Conservation (phyloP, 345 rosid genomes). For the Dovyalis caffra region DNA sequence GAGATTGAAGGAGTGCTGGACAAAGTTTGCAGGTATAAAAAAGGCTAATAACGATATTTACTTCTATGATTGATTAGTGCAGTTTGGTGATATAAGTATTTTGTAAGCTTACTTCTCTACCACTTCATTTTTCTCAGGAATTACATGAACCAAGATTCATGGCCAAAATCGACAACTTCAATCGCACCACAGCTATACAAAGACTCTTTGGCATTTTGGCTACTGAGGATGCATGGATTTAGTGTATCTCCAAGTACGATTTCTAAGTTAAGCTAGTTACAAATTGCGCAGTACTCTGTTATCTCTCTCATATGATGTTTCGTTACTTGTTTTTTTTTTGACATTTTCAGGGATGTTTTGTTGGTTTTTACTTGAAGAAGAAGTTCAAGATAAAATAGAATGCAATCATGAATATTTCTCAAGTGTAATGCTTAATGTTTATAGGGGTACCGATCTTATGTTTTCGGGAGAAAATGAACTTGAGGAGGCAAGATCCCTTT, state of each 20-base stretch:
- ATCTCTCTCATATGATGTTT: not conserved
- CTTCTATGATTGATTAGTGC: too few species aligned
- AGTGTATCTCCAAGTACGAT: slow-evolving; percentile 49
- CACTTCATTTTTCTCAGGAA: slow-evolving; percentile 22
- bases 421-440: slow-evolving; percentile 41
- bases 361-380: slow-evolving; percentile 49
- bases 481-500: slow-evolving; percentile 48
- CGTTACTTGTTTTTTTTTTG: not conserved
- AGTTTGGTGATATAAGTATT: too few species aligned
- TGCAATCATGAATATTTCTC: slow-evolving; percentile 32
- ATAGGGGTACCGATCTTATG: slow-evolving; percentile 60
- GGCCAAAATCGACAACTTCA: slow-evolving; percentile 1
- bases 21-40: slow-evolving; percentile 38
- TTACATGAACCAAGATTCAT: slow-evolving; percentile 17
- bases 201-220: slow-evolving; percentile 56
- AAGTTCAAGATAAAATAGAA: slow-evolving; percentile 31
- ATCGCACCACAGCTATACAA: slow-evolving; percentile 36
- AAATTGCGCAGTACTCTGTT: not conserved
- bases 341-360: slow-evolving; percentile 53
- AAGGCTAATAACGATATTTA: not conserved
- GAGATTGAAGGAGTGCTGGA: slow-evolving; percentile 44
- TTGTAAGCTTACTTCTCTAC: too few species aligned
- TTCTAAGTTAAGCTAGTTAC: not conserved
- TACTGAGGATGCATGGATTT: slow-evolving; percentile 53
- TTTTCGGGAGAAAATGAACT: slow-evolving; percentile 51